These are phyloP conservation scores for Paxillus ammoniavirescens DNA, from an alignment of 768 basidiomycete species.

Conservation along the genomic window DNA sequence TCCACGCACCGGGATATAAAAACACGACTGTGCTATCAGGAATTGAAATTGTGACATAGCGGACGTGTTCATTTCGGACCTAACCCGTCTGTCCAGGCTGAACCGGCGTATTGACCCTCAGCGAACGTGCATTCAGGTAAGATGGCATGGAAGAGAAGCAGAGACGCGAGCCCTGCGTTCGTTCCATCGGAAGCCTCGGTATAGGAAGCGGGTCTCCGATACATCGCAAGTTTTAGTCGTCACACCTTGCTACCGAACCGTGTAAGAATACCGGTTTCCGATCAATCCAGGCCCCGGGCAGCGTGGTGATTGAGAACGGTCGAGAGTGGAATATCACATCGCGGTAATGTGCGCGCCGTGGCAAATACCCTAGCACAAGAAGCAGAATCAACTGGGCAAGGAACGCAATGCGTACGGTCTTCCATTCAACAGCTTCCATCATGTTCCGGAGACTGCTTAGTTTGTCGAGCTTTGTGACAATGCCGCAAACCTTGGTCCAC, in stretches of 20 bases:
- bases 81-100: background rate
- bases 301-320: too few relatives aligned
- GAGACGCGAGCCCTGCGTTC: background rate
- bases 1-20: background rate
- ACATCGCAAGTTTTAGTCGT: too few relatives aligned
- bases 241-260: too few relatives aligned
- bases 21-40: slow-evolving; percentile 1
- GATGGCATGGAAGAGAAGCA: slow-evolving; percentile 17
- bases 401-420: background rate
- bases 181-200: too few relatives aligned
- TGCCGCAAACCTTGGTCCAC: background rate
- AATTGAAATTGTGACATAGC: slow-evolving; percentile 23
- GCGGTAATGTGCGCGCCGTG: too few relatives aligned
- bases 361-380: background rate
- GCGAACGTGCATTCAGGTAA: background rate
- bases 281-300: too few relatives aligned
- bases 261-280: too few relatives aligned
- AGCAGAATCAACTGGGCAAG: background rate
- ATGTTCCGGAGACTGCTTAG: background rate
- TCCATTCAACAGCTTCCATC: background rate
- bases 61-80: slow-evolving; percentile 20
- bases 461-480: slow-evolving; percentile 3
- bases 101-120: background rate
- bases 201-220: too few relatives aligned
- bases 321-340: too few relatives aligned